phyloP scores from a whole-genome alignment of 371 early-diverging fungal genomes.

The Cladochytrium tenue region DNA sequence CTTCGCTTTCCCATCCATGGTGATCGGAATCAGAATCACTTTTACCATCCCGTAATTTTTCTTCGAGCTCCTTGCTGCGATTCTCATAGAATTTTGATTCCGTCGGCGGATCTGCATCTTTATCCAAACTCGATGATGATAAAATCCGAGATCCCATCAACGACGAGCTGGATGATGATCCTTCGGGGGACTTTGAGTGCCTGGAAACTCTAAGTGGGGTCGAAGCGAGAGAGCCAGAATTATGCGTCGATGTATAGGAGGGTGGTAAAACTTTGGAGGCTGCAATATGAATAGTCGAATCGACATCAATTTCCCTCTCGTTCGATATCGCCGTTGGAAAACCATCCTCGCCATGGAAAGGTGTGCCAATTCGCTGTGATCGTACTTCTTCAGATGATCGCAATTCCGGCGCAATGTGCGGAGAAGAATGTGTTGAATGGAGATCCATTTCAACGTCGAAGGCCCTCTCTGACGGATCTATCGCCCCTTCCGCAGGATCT shows the following conservation, averaged over 20 bases:
- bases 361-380: background rate
- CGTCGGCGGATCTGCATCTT: background rate
- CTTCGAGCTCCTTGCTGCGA: background rate
- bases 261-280: background rate
- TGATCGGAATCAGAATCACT: background rate
- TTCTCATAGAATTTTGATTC: background rate
- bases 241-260: background rate
- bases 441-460: background rate
- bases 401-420: background rate
- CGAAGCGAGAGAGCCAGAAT: too few relatives aligned
- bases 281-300: background rate
- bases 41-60: background rate
- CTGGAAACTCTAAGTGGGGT: background rate
- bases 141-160: background rate
- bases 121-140: background rate
- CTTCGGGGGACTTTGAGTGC: background rate
- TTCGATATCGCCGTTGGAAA: background rate
- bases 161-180: background rate
- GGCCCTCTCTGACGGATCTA: background rate
- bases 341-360: background rate
- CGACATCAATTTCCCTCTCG: background rate
- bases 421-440: background rate
- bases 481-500: background rate
- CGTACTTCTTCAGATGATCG: background rate
- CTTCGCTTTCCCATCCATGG: background rate